Evolutionary conservation across 768 basidiomycete genomes (phyloP).

Genomic region (Cytidiella melzeri): DNA sequence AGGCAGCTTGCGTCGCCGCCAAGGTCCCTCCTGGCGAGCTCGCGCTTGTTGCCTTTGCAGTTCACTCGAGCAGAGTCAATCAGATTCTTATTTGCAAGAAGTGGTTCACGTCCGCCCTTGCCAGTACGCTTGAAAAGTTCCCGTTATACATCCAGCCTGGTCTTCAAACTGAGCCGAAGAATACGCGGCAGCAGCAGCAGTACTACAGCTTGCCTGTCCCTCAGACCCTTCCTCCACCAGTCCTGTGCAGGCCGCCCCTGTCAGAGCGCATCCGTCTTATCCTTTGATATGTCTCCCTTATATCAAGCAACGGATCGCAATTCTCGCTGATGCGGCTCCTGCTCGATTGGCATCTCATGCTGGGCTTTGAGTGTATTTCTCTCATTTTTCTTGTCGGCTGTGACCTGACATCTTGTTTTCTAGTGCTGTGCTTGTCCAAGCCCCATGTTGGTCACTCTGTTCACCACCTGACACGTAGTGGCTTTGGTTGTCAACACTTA

Average conservation of each 20-base stretch:
- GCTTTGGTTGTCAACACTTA: too few species aligned
- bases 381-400: too few species aligned
- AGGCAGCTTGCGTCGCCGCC: constrained; percentile 78
- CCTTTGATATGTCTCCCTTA: too few species aligned
- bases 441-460: too few species aligned
- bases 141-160: constrained; percentile 36
- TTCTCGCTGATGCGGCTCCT: too few species aligned
- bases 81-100: constrained; percentile 83
- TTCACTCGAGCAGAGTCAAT: constrained; percentile 87
- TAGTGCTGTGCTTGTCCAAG: too few species aligned
- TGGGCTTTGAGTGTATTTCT: too few species aligned
- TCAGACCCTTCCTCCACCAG: constrained; percentile 12
- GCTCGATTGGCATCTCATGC: too few species aligned
- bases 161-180: constrained; percentile 16
- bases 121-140: constrained; percentile 52
- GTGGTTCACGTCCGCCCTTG: constrained; percentile 71
- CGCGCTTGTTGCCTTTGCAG: constrained; percentile 80
- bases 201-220: constrained; percentile 8
- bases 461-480: too few species aligned
- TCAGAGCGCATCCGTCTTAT: too few species aligned
- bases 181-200: constrained; percentile 12
- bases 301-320: too few species aligned
- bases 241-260: constrained; percentile 24
- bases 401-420: too few species aligned
- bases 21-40: constrained; percentile 72